These are phyloP conservation scores for Pleurozium schreberi DNA, from an alignment of 225 moss, liverwort and hornwort genomes.

Conservation along the genomic window DNA sequence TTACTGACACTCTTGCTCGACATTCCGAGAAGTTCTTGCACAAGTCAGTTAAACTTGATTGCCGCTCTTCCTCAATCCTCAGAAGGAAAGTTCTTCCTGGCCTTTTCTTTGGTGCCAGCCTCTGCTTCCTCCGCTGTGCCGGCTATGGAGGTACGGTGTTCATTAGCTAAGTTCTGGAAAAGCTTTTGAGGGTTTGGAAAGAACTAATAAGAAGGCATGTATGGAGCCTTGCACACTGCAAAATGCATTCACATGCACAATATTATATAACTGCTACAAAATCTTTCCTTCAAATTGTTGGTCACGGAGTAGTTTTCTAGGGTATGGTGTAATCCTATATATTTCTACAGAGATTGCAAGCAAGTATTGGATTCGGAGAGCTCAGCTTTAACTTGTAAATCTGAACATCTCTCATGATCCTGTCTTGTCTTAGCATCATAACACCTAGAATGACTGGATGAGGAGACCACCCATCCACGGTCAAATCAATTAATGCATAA, in stretches of 20 bases:
- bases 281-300: background rate
- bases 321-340: background rate
- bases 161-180: background rate
- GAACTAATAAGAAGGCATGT: background rate
- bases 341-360: background rate
- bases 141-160: background rate
- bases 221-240: background rate
- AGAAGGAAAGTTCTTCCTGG: background rate
- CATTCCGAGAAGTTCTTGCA: background rate
- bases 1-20: background rate
- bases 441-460: background rate
- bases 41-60: too few relatives aligned
- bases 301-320: background rate
- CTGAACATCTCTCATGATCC: background rate
- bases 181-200: background rate
- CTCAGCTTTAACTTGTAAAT: too few relatives aligned
- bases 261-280: background rate
- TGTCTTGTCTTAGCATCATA: background rate
- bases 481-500: background rate
- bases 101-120: background rate
- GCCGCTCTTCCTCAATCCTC: background rate
- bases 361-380: background rate
- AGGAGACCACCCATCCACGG: background rate
- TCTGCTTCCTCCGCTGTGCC: background rate
- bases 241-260: background rate